Evolutionary conservation across 2,329 filamentous ascomycete genomes (phyloP).

Genomic region (Fusarium udum): DNA sequence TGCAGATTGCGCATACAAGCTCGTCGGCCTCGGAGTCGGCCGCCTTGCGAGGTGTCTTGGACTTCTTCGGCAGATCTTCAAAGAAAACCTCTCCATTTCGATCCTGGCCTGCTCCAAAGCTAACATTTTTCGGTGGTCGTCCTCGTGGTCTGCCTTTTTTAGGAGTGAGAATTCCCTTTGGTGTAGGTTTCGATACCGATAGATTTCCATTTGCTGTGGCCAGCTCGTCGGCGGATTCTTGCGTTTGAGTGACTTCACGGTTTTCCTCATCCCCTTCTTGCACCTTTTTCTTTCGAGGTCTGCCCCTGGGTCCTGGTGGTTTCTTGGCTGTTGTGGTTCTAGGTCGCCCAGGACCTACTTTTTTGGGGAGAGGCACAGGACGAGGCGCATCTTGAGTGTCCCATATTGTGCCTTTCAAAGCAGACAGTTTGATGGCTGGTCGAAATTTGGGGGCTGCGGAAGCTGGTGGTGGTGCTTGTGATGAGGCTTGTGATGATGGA

Average conservation of each 20-base stretch:
- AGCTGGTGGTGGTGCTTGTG: constrained; percentile 19
- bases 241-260: not conserved
- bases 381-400: constrained; percentile 44
- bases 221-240: constrained; percentile 29
- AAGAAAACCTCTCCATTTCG: constrained; percentile 59
- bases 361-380: constrained; percentile 33
- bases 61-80: constrained; percentile 59
- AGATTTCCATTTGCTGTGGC: constrained; percentile 16
- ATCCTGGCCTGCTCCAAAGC: constrained; percentile 54
- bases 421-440: constrained; percentile 51
- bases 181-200: constrained; percentile 40
- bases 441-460: constrained; percentile 34
- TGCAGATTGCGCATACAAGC: constrained; percentile 67
- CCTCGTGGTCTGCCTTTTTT: constrained; percentile 54
- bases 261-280: constrained; percentile 14
- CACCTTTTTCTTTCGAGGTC: constrained; percentile 38
- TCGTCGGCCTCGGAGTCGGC: constrained; percentile 56
- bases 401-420: constrained; percentile 52
- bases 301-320: constrained; percentile 29
- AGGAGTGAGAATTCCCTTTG: constrained; percentile 67
- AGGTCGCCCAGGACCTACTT: constrained; percentile 33
- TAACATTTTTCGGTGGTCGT: constrained; percentile 63
- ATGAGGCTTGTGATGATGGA: constrained; percentile 18
- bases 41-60: constrained; percentile 43
- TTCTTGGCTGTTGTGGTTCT: constrained; percentile 36